Conservation (phyloP, 345 rosid species). For the Hibiscus syriacus region DNA sequence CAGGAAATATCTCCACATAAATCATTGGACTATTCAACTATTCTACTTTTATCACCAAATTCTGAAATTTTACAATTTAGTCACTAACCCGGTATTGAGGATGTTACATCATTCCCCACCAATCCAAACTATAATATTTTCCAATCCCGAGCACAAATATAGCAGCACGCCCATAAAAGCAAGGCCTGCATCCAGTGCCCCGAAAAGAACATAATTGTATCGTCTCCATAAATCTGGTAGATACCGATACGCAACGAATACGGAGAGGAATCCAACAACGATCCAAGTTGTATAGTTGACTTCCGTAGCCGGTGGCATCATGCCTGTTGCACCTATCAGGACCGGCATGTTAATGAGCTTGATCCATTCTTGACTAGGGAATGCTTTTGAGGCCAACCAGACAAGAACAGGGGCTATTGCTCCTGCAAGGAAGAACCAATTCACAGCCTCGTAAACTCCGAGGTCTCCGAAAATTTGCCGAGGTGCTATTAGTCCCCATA, state of each 20-base stretch:
- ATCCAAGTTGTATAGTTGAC: slow-evolving; percentile 95
- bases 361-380: slow-evolving; percentile 82
- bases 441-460: slow-evolving; percentile 64
- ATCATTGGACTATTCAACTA: too few species aligned
- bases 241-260: slow-evolving; percentile 71
- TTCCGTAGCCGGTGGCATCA: slow-evolving; percentile 96
- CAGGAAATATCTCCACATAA: too few species aligned
- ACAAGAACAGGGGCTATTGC: too few species aligned
- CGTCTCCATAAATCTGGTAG: slow-evolving; percentile 72
- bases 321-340: slow-evolving; percentile 67
- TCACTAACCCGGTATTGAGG: too few species aligned
- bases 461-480: slow-evolving; percentile 77
- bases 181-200: slow-evolving; percentile 87
- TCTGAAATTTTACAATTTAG: too few species aligned
- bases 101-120: too few species aligned
- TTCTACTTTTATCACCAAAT: too few species aligned
- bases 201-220: slow-evolving; percentile 85
- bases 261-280: slow-evolving; percentile 69
- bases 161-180: slow-evolving; percentile 94
- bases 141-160: slow-evolving; percentile 75
- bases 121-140: slow-evolving; percentile 53
- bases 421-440: slow-evolving; percentile 87
- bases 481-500: slow-evolving; percentile 92
- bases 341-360: slow-evolving; percentile 87
- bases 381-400: slow-evolving; percentile 68